phyloP scores from a whole-genome alignment of 768 basidiomycete species.

The Suillus lakei region DNA sequence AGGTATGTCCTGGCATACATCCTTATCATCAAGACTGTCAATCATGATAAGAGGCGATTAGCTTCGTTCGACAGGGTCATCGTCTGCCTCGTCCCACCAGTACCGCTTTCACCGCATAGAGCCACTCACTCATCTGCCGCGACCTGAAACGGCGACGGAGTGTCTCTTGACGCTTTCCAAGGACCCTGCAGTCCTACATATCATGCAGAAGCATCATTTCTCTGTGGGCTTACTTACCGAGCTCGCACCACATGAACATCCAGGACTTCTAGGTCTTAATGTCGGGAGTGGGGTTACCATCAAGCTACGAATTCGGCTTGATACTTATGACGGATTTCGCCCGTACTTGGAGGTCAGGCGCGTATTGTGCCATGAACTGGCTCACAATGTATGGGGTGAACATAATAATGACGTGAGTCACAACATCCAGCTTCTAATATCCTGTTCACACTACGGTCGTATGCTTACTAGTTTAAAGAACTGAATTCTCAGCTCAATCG shows the following conservation, averaged over 20 bases:
- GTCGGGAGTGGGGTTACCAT: constrained; percentile 64
- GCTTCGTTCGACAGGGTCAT: constrained; percentile 59
- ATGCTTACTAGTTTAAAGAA: constrained; percentile 65
- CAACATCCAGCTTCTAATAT: background rate
- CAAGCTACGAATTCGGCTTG: constrained; percentile 70
- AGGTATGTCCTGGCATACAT: constrained; percentile 43
- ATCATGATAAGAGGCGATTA: constrained; percentile 23
- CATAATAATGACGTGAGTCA: constrained; percentile 71
- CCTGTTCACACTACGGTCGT: background rate
- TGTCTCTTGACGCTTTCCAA: constrained; percentile 62
- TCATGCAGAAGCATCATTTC: constrained; percentile 75
- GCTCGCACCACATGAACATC: constrained; percentile 78
- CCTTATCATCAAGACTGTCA: background rate
- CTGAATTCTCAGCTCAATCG: constrained; percentile 76
- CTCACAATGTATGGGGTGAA: constrained; percentile 76
- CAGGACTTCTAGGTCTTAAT: constrained; percentile 72
- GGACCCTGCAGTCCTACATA: constrained; percentile 71
- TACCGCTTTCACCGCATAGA: constrained; percentile 70
- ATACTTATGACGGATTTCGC: constrained; percentile 74
- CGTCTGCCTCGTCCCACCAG: constrained; percentile 41
- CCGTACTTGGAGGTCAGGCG: constrained; percentile 65
- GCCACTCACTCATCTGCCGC: constrained; percentile 67
- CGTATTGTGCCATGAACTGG: constrained; percentile 77
- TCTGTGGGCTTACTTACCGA: constrained; percentile 74
- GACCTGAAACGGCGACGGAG: constrained; percentile 57